Conservation (phyloP, 345 rosid species). For the Populus tremula region DNA sequence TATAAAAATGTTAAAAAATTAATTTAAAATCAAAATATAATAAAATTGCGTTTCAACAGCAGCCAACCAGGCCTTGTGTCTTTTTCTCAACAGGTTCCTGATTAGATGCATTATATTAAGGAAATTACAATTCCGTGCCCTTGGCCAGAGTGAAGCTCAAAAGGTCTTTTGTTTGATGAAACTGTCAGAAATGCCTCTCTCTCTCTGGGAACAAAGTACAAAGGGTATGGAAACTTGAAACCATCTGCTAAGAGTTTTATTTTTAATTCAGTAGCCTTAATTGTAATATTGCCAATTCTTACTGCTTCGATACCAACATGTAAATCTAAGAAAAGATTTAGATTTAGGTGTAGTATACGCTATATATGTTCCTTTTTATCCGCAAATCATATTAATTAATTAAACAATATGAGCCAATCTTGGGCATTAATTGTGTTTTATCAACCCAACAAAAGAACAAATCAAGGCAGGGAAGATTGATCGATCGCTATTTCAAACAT, state of each 20-base stretch:
- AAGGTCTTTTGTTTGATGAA: neutral
- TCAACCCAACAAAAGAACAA: neutral
- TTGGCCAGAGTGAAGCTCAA: conserved; percentile 5
- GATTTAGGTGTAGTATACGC: neutral
- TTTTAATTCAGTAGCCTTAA: neutral
- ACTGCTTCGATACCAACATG: conserved; percentile 2
- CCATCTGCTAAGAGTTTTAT: conserved; percentile 11
- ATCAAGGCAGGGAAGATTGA: neutral
- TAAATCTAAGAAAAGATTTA: conserved; percentile 14
- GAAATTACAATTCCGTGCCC: neutral
- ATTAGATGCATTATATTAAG: neutral
- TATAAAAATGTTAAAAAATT: too few relatives aligned
- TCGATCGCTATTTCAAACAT: neutral
- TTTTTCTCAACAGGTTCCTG: too few relatives aligned
- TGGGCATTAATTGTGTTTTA: neutral
- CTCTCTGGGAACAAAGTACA: conserved; percentile 10
- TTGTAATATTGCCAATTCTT: neutral
- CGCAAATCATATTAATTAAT: neutral
- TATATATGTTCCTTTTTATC: neutral
- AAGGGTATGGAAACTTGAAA: conserved; percentile 33
- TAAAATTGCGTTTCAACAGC: too few relatives aligned
- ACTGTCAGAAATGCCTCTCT: conserved; percentile 12
- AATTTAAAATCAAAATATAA: too few relatives aligned
- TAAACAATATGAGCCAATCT: neutral
- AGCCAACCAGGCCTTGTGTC: too few relatives aligned